Percentiles rank a stretch among this genome's conserved stretches.
phyloP scores from a whole-genome alignment of 208 protist species.

The Novymonas esmeraldas region DNA sequence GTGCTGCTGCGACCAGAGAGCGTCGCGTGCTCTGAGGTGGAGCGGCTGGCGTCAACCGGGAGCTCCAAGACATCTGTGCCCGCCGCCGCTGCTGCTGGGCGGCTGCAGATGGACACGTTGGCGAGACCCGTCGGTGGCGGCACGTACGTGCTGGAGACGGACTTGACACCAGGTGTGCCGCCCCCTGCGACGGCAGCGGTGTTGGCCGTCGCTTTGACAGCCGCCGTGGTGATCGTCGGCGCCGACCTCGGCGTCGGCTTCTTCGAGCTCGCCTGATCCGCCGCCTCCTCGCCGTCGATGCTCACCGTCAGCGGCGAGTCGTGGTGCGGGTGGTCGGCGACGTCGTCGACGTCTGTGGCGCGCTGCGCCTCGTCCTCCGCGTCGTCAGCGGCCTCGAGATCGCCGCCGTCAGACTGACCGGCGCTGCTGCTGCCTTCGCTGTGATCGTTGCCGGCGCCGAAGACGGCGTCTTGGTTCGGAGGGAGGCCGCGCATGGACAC shows the following conservation, averaged over 20 bases:
- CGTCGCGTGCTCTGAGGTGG: slow-evolving; percentile 11
- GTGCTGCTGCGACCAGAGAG: slow-evolving; percentile 4
- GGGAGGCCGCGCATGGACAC: slow-evolving; percentile 12
- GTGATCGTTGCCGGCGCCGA: slow-evolving; percentile 10
- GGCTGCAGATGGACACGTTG: slow-evolving; percentile 76
- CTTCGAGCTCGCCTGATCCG: neutral
- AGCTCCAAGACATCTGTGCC: slow-evolving; percentile 66
- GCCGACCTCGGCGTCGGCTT: slow-evolving; percentile 9
- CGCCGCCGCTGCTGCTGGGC: slow-evolving; percentile 49
- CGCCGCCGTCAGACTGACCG: slow-evolving; percentile 29
- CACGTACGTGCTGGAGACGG: slow-evolving; percentile 30
- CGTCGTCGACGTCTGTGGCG: slow-evolving; percentile 18
- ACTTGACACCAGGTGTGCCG: slow-evolving; percentile 9
- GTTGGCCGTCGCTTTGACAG: slow-evolving; percentile 22
- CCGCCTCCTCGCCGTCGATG: slow-evolving; percentile 13
- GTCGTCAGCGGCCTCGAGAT: slow-evolving; percentile 25
- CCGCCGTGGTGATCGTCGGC: slow-evolving; percentile 25
- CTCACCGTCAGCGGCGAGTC: slow-evolving; percentile 9
- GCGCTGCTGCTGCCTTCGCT: slow-evolving; percentile 34
- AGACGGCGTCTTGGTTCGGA: slow-evolving; percentile 1
- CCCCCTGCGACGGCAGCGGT: slow-evolving; percentile 20
- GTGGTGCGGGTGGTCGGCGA: slow-evolving; percentile 5
- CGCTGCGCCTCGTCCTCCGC: slow-evolving; percentile 26
- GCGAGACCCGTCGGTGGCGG: slow-evolving; percentile 47
- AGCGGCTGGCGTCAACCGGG: neutral